Base-by-base conservation (phyloP, 2,329 filamentous ascomycete species). In the Colletotrichum filicis region DNA sequence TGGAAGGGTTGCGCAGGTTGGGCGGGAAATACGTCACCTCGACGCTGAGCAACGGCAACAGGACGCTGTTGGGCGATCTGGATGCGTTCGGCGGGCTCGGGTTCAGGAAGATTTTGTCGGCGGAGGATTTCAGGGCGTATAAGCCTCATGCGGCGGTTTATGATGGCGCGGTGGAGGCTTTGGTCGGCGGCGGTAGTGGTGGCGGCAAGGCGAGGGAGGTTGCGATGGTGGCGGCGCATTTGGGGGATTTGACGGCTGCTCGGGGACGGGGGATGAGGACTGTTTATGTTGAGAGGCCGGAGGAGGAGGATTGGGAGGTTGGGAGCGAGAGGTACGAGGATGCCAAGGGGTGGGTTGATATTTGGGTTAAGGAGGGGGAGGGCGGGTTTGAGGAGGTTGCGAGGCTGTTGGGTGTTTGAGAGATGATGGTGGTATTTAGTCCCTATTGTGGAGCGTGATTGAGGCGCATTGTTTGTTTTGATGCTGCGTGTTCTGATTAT, bases 211-310 rank as follows among this genome's bases (percentile, higher is more conserved):
- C 91, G 0, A 79, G 80, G 2, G 86, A 95, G 78, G 92, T 94
- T 70, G 92, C 90, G 24, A 91, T 97, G 89, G 93, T 97, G 24
- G 94, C 94, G 19, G 91, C 94, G 49, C 94, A 96, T 82, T 82
- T 96, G 71, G 80, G 78, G 6, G 94, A 96, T 81, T 82, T 97
- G 67, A 84, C 89, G 73, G 92, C 88, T 0, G 94, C 94, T 5
- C 90, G 90, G 76, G 79, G 77, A 2, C 87, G 85, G 73, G 94
- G 94, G 0, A 83, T 95, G 73, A 86, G 88, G 76, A 94, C 93
- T 0, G 86, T 97, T 2, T 97, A 95, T 79, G 90, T 97, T 3
- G 93, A 94, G 83, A 85, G 94, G 71, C 80, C 82, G 3, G 76
- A 80, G 56, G 94, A 97, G 82, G 94, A 95, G 81, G 85, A 84